These are phyloP conservation scores for Fragaria iinumae DNA, from an alignment of 306 rosid genomes.

Conservation along the genomic window DNA sequence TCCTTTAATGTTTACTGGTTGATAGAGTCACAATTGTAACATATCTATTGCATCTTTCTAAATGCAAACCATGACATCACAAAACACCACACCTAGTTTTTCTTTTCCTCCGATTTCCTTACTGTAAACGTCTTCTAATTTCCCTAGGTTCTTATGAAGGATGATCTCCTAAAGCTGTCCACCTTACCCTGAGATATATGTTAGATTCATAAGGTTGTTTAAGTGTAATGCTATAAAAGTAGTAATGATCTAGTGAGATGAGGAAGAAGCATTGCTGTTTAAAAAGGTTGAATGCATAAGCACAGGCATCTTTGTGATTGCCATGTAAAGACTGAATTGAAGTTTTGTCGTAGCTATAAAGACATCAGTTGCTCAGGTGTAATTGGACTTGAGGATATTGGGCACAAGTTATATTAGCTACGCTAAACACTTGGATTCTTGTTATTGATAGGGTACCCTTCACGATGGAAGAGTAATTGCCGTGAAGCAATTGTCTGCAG, in stretches of 20 bases:
- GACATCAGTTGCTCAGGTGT: background rate
- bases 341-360: background rate
- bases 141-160: background rate
- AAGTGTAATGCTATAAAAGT: no score
- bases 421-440: background rate
- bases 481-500: constrained; percentile 73
- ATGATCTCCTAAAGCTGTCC: background rate
- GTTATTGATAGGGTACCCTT: constrained; percentile 58
- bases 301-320: background rate
- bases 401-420: background rate
- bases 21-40: background rate
- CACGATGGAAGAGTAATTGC: constrained; percentile 72
- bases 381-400: background rate
- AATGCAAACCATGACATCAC: background rate
- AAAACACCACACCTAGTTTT: background rate
- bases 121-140: background rate
- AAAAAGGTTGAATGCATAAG: background rate
- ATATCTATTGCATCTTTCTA: background rate
- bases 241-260: background rate
- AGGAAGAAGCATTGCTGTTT: background rate
- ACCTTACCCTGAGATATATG: background rate
- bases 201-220: background rate
- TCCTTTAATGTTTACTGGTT: background rate
- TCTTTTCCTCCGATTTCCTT: background rate
- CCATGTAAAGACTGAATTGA: background rate